Evolutionary conservation across 306 rosid species (phyloP).

Genomic region (Abrus precatorius): DNA sequence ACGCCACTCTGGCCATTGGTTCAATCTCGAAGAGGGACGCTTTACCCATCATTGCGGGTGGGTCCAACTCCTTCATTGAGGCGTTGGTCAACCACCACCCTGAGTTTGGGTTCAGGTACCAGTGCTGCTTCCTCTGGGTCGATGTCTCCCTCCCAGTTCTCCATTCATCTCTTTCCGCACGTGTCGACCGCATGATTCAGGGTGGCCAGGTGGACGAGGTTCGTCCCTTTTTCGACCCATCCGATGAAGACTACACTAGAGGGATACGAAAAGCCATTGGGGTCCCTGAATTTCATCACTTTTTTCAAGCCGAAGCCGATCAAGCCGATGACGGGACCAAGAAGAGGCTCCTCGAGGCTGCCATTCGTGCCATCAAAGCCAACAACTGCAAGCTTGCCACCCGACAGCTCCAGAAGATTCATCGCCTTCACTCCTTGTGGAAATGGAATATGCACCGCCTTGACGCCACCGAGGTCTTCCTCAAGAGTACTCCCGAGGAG

Average conservation of each 20-base stretch:
- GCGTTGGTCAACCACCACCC: conserved; percentile 51
- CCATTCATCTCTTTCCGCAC: conserved; percentile 46
- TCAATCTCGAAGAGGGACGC: conserved; percentile 42
- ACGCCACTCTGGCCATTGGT: conserved; percentile 44
- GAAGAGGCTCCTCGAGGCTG: conserved; percentile 40
- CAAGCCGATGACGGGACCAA: conserved; percentile 30
- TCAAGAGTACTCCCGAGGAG: not conserved
- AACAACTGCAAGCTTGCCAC: conserved; percentile 54
- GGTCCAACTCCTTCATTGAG: conserved; percentile 60
- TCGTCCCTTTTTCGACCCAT: conserved; percentile 8
- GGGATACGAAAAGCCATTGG: conserved; percentile 60
- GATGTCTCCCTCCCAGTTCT: conserved; percentile 48
- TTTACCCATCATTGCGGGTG: conserved; percentile 62
- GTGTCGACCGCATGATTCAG: conserved; percentile 59
- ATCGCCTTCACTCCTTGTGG: conserved; percentile 52
- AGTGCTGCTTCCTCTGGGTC: conserved; percentile 60
- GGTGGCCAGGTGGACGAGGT: conserved; percentile 51
- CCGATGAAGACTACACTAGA: conserved; percentile 25
- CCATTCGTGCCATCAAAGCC: conserved; percentile 45
- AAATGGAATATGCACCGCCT: conserved; percentile 52
- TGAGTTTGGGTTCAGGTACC: conserved; percentile 37
- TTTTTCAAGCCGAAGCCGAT: conserved; percentile 27
- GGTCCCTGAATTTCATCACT: conserved; percentile 53
- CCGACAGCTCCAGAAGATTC: conserved; percentile 53
- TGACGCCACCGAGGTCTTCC: conserved; percentile 51